These are phyloP conservation scores for Wallacemonas rigidus DNA, from an alignment of 208 protist genomes.

Conservation along the genomic window DNA sequence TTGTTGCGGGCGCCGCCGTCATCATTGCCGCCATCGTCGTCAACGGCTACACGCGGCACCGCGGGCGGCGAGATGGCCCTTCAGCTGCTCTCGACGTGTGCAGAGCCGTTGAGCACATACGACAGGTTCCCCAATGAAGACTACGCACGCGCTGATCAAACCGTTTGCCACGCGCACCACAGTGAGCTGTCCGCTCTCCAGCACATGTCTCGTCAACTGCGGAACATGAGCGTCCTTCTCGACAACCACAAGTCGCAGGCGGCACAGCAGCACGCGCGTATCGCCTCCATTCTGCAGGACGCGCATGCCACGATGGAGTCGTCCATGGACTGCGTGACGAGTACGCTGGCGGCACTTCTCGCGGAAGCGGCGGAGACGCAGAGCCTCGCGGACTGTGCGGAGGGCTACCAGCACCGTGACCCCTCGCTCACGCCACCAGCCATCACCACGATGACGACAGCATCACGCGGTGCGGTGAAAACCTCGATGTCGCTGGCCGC, in stretches of 20 bases:
- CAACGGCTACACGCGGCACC: neutral
- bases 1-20: slow-evolving; percentile 24
- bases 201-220: slow-evolving; percentile 38
- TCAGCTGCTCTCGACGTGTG: too few species aligned
- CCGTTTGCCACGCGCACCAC: neutral
- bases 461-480: too few species aligned
- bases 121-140: neutral
- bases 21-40: neutral
- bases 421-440: too few species aligned
- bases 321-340: slow-evolving; percentile 23
- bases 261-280: slow-evolving; percentile 12
- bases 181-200: slow-evolving; percentile 18
- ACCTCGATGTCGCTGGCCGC: too few species aligned
- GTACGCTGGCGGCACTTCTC: slow-evolving; percentile 6
- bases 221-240: slow-evolving; percentile 50
- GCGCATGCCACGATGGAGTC: slow-evolving; percentile 33
- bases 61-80: too few species aligned
- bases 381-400: neutral
- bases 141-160: neutral
- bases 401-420: neutral
- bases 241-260: slow-evolving; percentile 40
- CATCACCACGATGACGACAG: neutral
- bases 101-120: too few species aligned
- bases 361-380: neutral
- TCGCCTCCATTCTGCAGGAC: slow-evolving; percentile 20